phyloP scores from a whole-genome alignment of 2,329 filamentous ascomycete species.

The Paraconiothyrium brasiliense region DNA sequence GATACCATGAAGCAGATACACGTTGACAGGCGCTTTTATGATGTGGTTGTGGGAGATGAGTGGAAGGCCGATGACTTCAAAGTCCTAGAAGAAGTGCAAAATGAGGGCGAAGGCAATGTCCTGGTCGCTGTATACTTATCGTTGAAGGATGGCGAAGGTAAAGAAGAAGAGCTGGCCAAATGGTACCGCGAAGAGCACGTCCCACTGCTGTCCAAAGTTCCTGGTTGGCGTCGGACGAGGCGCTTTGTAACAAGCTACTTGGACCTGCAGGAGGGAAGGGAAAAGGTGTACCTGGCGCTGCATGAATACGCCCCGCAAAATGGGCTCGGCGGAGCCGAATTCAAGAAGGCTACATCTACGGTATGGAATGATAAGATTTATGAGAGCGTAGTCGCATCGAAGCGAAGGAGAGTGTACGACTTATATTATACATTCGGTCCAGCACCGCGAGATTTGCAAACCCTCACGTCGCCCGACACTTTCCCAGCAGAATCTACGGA shows the following conservation, averaged over 20 bases:
- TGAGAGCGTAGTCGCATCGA: slow-evolving; percentile 65
- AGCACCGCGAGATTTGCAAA: slow-evolving; percentile 72
- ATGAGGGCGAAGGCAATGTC: slow-evolving; percentile 63
- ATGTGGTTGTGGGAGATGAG: slow-evolving; percentile 65
- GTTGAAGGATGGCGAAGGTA: slow-evolving; percentile 62
- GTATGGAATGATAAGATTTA: slow-evolving; percentile 69
- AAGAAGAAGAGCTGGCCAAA: slow-evolving; percentile 65
- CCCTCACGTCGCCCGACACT: slow-evolving; percentile 61
- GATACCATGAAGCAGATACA: slow-evolving; percentile 71
- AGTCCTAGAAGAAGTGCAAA: slow-evolving; percentile 67
- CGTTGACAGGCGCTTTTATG: slow-evolving; percentile 76
- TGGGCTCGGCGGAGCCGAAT: slow-evolving; percentile 71
- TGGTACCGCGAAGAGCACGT: slow-evolving; percentile 83
- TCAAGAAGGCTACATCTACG: slow-evolving; percentile 70
- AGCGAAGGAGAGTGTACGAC: slow-evolving; percentile 69
- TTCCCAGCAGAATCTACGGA: slow-evolving; percentile 63
- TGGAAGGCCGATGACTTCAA: slow-evolving; percentile 66
- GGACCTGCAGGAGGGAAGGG: slow-evolving; percentile 50
- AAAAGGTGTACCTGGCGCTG: slow-evolving; percentile 68
- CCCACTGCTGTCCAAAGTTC: slow-evolving; percentile 74
- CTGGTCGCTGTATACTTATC: slow-evolving; percentile 70
- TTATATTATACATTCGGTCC: slow-evolving; percentile 84
- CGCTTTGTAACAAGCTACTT: slow-evolving; percentile 74
- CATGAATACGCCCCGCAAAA: slow-evolving; percentile 77
- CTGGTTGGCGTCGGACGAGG: slow-evolving; percentile 80